A percentile compares a stretch with the other conserved stretches of the same genome.
phyloP scores from a whole-genome alignment of 331 rosid species.

The Malus hybrid region DNA sequence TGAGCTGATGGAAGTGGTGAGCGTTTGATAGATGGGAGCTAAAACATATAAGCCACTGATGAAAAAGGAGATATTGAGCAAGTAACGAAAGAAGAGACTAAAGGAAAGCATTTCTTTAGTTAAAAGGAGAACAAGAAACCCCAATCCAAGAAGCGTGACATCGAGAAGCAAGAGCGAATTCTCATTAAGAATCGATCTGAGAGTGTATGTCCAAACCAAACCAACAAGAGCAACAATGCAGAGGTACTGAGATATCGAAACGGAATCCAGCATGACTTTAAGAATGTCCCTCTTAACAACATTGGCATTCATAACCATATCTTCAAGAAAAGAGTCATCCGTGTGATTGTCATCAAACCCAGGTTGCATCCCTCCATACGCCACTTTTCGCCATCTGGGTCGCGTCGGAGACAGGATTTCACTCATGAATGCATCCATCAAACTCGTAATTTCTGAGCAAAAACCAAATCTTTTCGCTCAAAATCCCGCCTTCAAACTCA shows the following conservation, averaged over 20 bases:
- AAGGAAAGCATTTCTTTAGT: constrained; percentile 70
- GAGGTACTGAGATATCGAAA: constrained; percentile 69
- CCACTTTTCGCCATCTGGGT: constrained; percentile 72
- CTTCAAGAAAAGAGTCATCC: constrained; percentile 74
- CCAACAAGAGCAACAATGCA: constrained; percentile 75
- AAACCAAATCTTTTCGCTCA: background rate
- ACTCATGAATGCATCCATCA: constrained; percentile 21
- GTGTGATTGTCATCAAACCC: constrained; percentile 78
- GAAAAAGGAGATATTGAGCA: constrained; percentile 63
- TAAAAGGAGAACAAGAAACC: constrained; percentile 51
- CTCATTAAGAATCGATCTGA: constrained; percentile 54
- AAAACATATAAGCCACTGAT: constrained; percentile 54
- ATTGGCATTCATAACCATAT: constrained; percentile 80
- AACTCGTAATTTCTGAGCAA: background rate
- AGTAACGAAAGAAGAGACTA: constrained; percentile 43
- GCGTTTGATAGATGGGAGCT: constrained; percentile 78
- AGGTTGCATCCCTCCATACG: constrained; percentile 85
- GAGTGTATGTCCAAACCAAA: constrained; percentile 71
- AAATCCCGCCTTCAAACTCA: background rate
- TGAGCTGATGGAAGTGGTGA: constrained; percentile 69
- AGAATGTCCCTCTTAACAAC: constrained; percentile 67
- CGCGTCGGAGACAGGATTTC: constrained; percentile 23
- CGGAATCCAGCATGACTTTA: constrained; percentile 65
- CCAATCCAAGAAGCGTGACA: constrained; percentile 50
- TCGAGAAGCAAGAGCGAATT: constrained; percentile 57